Percentiles rank a stretch among this genome's conserved stretches.
Conservation (phyloP, 2,329 filamentous ascomycete genomes). For the Fusarium sp. region DNA sequence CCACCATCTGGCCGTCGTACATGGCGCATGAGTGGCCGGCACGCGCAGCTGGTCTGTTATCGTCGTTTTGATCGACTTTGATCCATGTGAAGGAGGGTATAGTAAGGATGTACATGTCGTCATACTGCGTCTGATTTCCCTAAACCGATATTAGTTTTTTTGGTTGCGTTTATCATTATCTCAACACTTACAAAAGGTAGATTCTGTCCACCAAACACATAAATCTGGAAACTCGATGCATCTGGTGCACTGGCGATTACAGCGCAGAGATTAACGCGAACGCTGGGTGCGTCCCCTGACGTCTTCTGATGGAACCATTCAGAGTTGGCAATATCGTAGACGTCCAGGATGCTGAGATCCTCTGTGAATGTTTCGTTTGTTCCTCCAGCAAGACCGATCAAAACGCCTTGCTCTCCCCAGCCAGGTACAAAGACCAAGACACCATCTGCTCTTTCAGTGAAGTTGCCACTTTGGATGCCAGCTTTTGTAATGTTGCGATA, state of each 20-base stretch:
- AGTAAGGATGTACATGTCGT: slow-evolving; percentile 71
- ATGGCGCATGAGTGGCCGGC: slow-evolving; percentile 67
- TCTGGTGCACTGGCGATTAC: slow-evolving; percentile 73
- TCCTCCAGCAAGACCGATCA: slow-evolving; percentile 79
- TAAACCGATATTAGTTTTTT: slow-evolving; percentile 34
- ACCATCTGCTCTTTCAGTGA: slow-evolving; percentile 80
- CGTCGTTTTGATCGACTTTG: slow-evolving; percentile 60
- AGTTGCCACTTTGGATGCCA: slow-evolving; percentile 73
- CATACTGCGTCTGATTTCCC: slow-evolving; percentile 67
- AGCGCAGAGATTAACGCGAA: slow-evolving; percentile 69
- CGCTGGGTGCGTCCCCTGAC: slow-evolving; percentile 61
- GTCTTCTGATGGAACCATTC: slow-evolving; percentile 71
- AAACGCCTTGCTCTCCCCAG: slow-evolving; percentile 75
- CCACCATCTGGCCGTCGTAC: slow-evolving; percentile 68
- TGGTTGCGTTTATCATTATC: not conserved
- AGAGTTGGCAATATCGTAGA: slow-evolving; percentile 72
- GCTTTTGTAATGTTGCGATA: slow-evolving; percentile 81
- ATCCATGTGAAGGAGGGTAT: slow-evolving; percentile 74
- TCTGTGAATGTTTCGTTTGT: slow-evolving; percentile 75
- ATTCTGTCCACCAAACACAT: slow-evolving; percentile 82
- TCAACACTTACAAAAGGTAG: slow-evolving; percentile 65
- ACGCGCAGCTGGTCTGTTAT: slow-evolving; percentile 64
- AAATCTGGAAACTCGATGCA: slow-evolving; percentile 80
- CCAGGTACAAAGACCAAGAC: slow-evolving; percentile 79
- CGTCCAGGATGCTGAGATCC: slow-evolving; percentile 66